Evolutionary conservation across 768 basidiomycete genomes (phyloP), one percentile per base, ranked within the genome.

Genomic region (Trametes cingulata): DNA sequence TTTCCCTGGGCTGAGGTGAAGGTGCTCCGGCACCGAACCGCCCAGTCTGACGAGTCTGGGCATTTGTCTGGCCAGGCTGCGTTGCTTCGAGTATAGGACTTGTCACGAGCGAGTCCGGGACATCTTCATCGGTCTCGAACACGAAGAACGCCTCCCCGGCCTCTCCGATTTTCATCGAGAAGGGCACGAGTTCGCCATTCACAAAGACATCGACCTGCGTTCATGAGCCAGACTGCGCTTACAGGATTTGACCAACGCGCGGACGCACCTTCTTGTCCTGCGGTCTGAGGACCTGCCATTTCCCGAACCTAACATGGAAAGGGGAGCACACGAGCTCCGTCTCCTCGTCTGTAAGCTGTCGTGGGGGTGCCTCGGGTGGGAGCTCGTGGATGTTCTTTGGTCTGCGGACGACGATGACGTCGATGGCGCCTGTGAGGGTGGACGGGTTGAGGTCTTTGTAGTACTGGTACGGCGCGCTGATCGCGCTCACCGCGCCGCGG

Each of bases 141-240:
- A 99, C 90, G 69, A 98, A 98, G 80, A 98, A 99, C 0, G 95
- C 97, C 75, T 99, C 97, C 5, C 97, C 97, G 1, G 97, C 94
- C 59, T 98, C 97, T 40, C 95, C 95, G 62, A 98, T 94, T 80
- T 99, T 98, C 97, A 99, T 99, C 73, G 82, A 83, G 73, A 92
- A 98, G 0, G 96, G 96, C 56, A 95, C 89, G 43, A 82, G 81
- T 66, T 85, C 79, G 40, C 90, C 92, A 75, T 97, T 95, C 68
- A 98, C 87, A 51, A 85, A 84, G 35, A 98, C 84, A 62, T 87
- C 91, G 63, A 98, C 96, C 93, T 95, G 64, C 15, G 45, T 37
- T 27, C 40, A 29, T 19, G 47, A 49, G 47, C 39, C 42, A 17
- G 20, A 29, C 22, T 24, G 37, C 41, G 36, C 9, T 17, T 22